Evolutionary conservation across 805 yeast species (phyloP), one percentile per base, ranked within the genome.

Genomic region (Limtongozyma cylindracea): DNA sequence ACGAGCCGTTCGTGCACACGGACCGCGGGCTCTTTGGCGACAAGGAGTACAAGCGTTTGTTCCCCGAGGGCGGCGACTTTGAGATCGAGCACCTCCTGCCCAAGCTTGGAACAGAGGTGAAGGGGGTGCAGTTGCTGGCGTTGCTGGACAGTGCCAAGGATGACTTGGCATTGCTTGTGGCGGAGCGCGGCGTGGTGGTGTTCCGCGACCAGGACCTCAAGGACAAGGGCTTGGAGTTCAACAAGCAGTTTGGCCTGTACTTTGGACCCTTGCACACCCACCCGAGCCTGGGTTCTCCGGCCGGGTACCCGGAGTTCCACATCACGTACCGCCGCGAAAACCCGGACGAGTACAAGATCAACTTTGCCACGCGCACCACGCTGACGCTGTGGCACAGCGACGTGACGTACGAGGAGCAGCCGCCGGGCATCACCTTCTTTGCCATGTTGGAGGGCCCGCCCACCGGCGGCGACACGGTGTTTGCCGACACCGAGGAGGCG

Each of bases 1-100:
- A 58, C 30, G 52, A 55, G 31, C 59, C 60, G 25, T 65, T 62
- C 44, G 61, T 60, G 34, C 57, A 49, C 34, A 40, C 40, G 16
- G 43, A 38, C 25, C 34, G 33, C 25, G 43, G 43, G 8, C 41
- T 35, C 18, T 30, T 38, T 23, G 43, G 43, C 5, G 37, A 37
- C 21, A 30, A 32, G 3, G 11, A 22, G 5, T 37, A 32, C 25
- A 31, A 28, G 22, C 27, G 32, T 21, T 26, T 38, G 16, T 35
- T 38, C 25, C 11, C 18, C 10, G 25, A 23, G 9, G 31, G 27
- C 3, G 15, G 23, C n/a, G 31, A 34, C 19, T 24, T 23, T 11
- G 25, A 23, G 10, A 27, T 24, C 15, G 24, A 23, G n/a, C 34
- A 38, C 26, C 31, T 38, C 23, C 32, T 39, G 5, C 43, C 43